phyloP scores from a whole-genome alignment of 306 rosid species.

The Corylus avellana region DNA sequence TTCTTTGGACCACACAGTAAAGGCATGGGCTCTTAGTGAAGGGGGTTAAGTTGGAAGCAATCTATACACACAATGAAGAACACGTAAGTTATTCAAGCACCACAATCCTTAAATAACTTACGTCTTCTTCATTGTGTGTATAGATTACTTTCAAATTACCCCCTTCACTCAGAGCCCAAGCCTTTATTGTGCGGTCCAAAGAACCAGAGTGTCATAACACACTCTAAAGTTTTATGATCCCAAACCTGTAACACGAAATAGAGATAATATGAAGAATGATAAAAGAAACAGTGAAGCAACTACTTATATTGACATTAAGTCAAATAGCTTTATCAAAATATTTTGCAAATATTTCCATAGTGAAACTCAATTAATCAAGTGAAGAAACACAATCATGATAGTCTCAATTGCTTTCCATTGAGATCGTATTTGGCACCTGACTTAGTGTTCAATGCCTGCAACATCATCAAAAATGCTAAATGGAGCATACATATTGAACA shows the following conservation, averaged over 20 bases:
- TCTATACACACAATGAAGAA: too few relatives aligned
- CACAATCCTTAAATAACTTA: constrained; percentile 18
- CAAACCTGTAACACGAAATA: constrained; percentile 38
- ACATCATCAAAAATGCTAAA: not conserved
- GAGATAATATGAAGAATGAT: not conserved
- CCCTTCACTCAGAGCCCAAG: constrained; percentile 3
- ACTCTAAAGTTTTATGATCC: constrained; percentile 43
- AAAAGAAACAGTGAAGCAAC: not conserved
- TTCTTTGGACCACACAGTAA: too few relatives aligned
- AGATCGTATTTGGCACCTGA: constrained; percentile 28
- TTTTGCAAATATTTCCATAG: too few relatives aligned
- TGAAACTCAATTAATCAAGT: too few relatives aligned
- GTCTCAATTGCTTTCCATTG: constrained; percentile 14
- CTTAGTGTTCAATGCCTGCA: constrained; percentile 53
- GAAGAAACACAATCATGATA: too few relatives aligned
- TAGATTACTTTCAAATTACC: constrained; percentile 24
- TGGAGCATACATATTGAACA: not conserved
- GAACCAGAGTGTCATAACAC: constrained; percentile 40
- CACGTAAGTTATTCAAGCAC: not conserved
- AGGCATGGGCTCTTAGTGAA: too few relatives aligned
- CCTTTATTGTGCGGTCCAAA: constrained; percentile 20
- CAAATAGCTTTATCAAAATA: too few relatives aligned
- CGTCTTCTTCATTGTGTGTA: constrained; percentile 34
- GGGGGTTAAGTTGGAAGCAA: too few relatives aligned
- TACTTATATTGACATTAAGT: not conserved